phyloP scores from a whole-genome alignment of 1,139 yeast genomes.

The Diutina rugosa region DNA sequence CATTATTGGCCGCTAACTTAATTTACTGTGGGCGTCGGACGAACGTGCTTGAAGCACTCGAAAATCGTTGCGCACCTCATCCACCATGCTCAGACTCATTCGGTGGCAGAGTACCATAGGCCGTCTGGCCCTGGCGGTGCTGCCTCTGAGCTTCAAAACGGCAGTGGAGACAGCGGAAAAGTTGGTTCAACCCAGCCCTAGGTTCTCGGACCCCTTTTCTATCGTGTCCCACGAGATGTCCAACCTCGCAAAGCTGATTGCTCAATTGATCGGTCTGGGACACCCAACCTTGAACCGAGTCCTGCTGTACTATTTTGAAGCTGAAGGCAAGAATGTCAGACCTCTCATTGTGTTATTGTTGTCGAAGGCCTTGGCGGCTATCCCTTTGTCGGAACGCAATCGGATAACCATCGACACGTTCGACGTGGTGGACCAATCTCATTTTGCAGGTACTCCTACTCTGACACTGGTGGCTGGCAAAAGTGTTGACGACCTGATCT shows the following conservation, averaged over 20 bases:
- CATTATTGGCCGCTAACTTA: neutral
- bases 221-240: conserved; percentile 95
- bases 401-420: conserved; percentile 45
- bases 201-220: conserved; percentile 66
- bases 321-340: conserved; percentile 91
- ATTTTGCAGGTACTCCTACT: conserved; percentile 41
- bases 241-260: conserved; percentile 74
- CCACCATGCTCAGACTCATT: neutral
- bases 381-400: conserved; percentile 59
- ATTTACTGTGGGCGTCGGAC: neutral
- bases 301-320: conserved; percentile 85
- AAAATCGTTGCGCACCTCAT: neutral
- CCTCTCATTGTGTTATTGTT: conserved; percentile 79
- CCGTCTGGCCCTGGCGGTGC: neutral
- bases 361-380: conserved; percentile 68
- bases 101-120: neutral
- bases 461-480: conserved; percentile 28
- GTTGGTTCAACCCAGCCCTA: conserved; percentile 59
- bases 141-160: conserved; percentile 17
- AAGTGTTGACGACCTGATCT: conserved; percentile 44
- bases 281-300: conserved; percentile 88
- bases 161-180: conserved; percentile 73
- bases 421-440: conserved; percentile 56
- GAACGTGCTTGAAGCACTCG: neutral
- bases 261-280: conserved; percentile 77